Base-by-base conservation (phyloP, 176 grass and related monocot genomes). In the Oryza rufipogon region DNA sequence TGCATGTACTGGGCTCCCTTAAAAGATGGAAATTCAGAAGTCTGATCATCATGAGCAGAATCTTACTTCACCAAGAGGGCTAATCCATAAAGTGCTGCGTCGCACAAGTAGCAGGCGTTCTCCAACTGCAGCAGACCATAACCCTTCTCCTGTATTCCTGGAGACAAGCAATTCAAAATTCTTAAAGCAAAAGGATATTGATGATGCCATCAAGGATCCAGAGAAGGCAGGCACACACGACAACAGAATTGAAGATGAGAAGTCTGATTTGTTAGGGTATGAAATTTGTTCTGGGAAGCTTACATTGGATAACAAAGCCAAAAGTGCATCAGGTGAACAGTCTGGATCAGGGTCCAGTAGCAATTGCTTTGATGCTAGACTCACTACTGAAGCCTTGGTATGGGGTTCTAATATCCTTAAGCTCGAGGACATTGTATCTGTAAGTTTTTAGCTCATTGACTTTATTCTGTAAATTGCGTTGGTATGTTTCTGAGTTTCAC, bases 211-310 rank as follows among this genome's bases (percentile, higher is more conserved):
- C 81, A 86, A 86, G 76, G 77, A 83, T 78, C 77, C 81, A 76
- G 87, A 90, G 61, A 98, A 88, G 61, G 71, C 74, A 13, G 90
- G 77, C 81, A 83, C 91, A 45, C 85, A 73, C 78, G 88, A 89
- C 71, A 91, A 92, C 88, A 89, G 79, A 85, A 89, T 86, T 73
- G 93, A 87, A 79, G 93, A 99, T 89, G 97, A 99, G 81, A 99
- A 99, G 69, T 99, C 88, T 70, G 93, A 99, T 96, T 86, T 96
- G 79, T 79, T 99, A 78, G 93, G 97, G 63, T 86, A 80, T 39
- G 97, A 96, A 82, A 64, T 99, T 84, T 93, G 87, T 81, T 87
- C 84, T 76, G 97, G 97, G 81, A 93, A 99, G 79, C 97, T 99
- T 90, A 87, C 90, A 81, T 86, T 94, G 64, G 93, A 96, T 84